A percentile compares a stretch with the other conserved stretches of the same genome.
These are phyloP conservation scores for Pholiota conissans DNA, from an alignment of 768 basidiomycete genomes.

Conservation along the genomic window DNA sequence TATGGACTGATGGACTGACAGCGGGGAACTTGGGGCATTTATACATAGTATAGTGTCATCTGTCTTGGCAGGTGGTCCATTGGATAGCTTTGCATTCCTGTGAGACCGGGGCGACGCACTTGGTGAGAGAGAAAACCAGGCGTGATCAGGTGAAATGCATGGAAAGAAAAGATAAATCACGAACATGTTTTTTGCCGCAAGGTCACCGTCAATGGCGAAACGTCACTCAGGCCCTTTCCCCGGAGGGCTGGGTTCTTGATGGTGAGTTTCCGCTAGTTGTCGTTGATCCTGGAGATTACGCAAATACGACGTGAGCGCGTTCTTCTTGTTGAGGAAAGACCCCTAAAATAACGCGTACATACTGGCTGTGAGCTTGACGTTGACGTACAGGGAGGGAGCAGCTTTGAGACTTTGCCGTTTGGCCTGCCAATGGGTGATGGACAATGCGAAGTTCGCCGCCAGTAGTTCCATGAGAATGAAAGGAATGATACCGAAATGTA, in stretches of 20 bases:
- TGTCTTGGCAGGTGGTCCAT: background rate
- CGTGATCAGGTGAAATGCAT: background rate
- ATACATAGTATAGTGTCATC: background rate
- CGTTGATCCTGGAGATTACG: background rate
- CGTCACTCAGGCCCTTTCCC: background rate
- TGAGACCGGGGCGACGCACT: background rate
- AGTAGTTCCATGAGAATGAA: background rate
- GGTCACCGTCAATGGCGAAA: background rate
- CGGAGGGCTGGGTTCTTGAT: background rate
- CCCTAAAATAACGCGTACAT: background rate
- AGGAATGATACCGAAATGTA: background rate
- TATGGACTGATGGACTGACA: slow-evolving; percentile 14
- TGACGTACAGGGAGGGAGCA: background rate
- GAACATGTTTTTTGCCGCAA: background rate
- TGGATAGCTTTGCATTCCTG: background rate
- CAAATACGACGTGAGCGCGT: background rate
- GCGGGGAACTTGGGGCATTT: slow-evolving; percentile 13
- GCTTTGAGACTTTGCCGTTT: background rate
- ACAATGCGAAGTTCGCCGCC: background rate
- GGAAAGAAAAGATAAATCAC: background rate
- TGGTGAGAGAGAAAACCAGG: background rate
- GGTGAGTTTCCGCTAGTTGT: background rate
- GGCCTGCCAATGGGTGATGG: background rate
- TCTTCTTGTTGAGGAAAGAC: background rate
- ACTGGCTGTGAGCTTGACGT: background rate